phyloP scores from a whole-genome alignment of 768 basidiomycete genomes.

The Mycena indigotica region DNA sequence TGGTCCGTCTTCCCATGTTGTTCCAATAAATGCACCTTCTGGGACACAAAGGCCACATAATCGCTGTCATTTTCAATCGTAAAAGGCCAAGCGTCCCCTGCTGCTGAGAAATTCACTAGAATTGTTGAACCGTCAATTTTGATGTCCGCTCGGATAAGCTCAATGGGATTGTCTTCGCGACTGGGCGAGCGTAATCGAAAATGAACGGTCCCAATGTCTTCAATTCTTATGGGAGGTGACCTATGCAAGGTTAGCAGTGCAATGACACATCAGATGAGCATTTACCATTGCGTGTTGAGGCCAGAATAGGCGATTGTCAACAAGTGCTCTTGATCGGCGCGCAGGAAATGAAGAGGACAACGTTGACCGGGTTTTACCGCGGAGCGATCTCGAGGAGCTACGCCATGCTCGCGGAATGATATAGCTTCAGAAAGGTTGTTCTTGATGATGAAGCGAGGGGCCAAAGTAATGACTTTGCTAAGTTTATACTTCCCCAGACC shows the following conservation, averaged over 20 bases:
- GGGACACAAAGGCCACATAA: slow-evolving; percentile 64
- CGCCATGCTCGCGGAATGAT: slow-evolving; percentile 85
- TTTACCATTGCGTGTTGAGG: slow-evolving; percentile 78
- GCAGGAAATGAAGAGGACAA: slow-evolving; percentile 66
- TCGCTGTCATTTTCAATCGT: slow-evolving; percentile 88
- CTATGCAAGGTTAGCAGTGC: slow-evolving; percentile 40
- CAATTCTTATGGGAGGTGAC: slow-evolving; percentile 90
- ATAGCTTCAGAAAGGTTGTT: slow-evolving; percentile 74
- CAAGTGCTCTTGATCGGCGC: slow-evolving; percentile 67
- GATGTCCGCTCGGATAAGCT: slow-evolving; percentile 75
- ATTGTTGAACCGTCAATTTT: slow-evolving; percentile 86
- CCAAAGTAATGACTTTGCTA: slow-evolving; percentile 88
- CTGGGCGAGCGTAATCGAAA: slow-evolving; percentile 62
- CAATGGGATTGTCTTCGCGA: slow-evolving; percentile 35
- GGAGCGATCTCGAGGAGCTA: slow-evolving; percentile 60
- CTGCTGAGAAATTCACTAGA: slow-evolving; percentile 73
- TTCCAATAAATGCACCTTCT: slow-evolving; percentile 62
- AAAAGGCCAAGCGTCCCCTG: slow-evolving; percentile 85
- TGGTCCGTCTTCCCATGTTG: no score
- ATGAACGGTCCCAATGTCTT: slow-evolving; percentile 85
- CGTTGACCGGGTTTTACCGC: slow-evolving; percentile 69
- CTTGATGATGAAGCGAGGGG: slow-evolving; percentile 88
- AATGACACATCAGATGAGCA: background rate
- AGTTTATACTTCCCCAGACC: slow-evolving; percentile 97
- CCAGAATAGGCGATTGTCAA: slow-evolving; percentile 88